Base-by-base conservation (phyloP, 345 rosid species). In the Syzygium aqueum region DNA sequence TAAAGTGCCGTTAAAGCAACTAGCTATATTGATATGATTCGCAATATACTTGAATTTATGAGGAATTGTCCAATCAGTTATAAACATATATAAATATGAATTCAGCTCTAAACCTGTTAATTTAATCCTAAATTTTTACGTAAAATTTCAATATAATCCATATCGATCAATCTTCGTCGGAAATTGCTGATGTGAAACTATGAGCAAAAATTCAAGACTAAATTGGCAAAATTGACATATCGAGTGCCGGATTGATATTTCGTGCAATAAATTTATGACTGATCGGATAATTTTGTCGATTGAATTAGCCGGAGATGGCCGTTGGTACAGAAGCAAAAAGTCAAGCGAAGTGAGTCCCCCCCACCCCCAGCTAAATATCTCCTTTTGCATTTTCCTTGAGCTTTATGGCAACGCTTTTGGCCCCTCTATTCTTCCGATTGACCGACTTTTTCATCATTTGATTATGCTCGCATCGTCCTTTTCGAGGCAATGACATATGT, bases 111-210 rank as follows among this genome's bases (percentile, higher is more conserved):
- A 2, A 28, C 43, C 16, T 67, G 1, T 11, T 3, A 17, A 33
- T 67, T 33, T 2, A 8, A 5, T 16, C 3, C 5, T 2, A 3
- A 33, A 33, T 3, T 2, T 33, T 33, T 17, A 2, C 5, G 46
- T 0, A 3, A 33, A 9, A 33, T 33, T 67, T 5, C 2, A 8
- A 33, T 17, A 1, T 33, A 30, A 6, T 30, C 2, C 3, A 16
- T 2, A 1, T 2, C 46, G 0, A 8, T 2, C 21, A 4, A 33
- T 67, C 2, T 33, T 67, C 1, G 3, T 1, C 0, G 0, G 5
- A 19, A 33, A 30, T 17, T 12, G 5, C 3, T 4, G 2, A 17
- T 0, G 1, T 17, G 3, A 1, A 30, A 33, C 2, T 9, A 17
- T 9, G 5, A 0, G 0, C 5, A 33, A 19, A 67, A 8, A 3